Conservation (phyloP, 768 basidiomycete genomes). For the Lactarius psammicola region DNA sequence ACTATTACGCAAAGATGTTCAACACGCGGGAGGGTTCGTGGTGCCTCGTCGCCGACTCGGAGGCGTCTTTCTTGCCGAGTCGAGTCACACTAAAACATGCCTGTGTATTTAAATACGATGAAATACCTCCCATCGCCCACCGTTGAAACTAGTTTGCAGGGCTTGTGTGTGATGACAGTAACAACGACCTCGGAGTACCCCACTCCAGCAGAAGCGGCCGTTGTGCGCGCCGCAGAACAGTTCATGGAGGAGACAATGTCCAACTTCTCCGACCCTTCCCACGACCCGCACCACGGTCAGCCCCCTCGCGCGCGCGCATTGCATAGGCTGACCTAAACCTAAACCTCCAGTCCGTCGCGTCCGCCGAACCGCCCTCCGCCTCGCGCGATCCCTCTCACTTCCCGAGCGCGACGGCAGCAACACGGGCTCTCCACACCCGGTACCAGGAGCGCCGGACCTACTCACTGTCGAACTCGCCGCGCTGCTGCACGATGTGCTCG, state of each 20-base stretch:
- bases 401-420: neutral
- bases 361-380: conserved; percentile 65
- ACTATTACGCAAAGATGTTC: neutral
- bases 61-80: neutral
- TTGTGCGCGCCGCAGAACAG: conserved; percentile 58
- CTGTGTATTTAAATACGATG: conserved; percentile 1
- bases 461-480: conserved; percentile 80
- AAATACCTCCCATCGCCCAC: neutral
- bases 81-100: neutral
- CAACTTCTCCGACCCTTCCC: conserved; percentile 69
- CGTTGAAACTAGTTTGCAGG: too few relatives aligned
- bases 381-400: conserved; percentile 50
- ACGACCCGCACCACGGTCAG: conserved; percentile 74
- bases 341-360: conserved; percentile 69
- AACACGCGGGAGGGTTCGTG: neutral
- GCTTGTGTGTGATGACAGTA: conserved; percentile 14
- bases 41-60: conserved; percentile 5
- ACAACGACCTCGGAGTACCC: conserved; percentile 45
- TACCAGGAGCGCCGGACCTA: conserved; percentile 63
- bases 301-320: neutral
- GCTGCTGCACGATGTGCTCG: conserved; percentile 84
- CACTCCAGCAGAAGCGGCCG: conserved; percentile 48
- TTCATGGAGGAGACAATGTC: conserved; percentile 74
- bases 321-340: neutral
- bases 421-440: too few relatives aligned